Conservation (phyloP, 139 green algal species). For the Chlorella sp. region DNA sequence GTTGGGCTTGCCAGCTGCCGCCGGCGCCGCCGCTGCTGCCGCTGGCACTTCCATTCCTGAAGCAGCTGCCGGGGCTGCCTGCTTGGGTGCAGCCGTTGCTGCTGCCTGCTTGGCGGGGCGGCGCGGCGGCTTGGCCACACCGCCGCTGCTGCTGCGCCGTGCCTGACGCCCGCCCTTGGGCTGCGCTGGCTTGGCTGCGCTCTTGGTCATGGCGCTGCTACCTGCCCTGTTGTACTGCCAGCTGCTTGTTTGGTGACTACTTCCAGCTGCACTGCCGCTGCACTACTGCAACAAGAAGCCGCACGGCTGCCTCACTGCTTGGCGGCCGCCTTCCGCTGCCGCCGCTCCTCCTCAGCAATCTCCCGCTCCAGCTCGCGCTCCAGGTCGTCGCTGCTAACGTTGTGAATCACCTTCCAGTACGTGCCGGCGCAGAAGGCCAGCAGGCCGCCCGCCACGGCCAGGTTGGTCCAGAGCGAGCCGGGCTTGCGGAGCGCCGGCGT, state of each 20-base stretch:
- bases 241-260: too few species aligned
- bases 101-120: background rate
- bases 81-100: background rate
- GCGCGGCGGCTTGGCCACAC: too few species aligned
- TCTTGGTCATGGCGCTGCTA: too few species aligned
- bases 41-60: too few species aligned
- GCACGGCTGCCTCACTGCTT: background rate
- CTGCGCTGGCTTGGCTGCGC: too few species aligned
- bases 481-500: background rate
- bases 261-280: too few species aligned
- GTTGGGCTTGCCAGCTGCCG: conserved; percentile 24
- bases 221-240: too few species aligned
- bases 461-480: conserved; percentile 34
- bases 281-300: too few species aligned
- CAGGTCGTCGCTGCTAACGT: conserved; percentile 58
- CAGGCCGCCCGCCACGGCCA: conserved; percentile 50
- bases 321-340: background rate
- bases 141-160: too few species aligned
- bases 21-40: background rate
- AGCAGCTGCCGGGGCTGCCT: background rate
- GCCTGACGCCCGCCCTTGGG: too few species aligned
- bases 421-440: conserved; percentile 53
- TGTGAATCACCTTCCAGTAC: conserved; percentile 61
- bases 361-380: conserved; percentile 60
- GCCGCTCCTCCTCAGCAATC: conserved; percentile 19